Base-by-base conservation (phyloP, 305 asterid genomes). In the Ajuga reptans region DNA sequence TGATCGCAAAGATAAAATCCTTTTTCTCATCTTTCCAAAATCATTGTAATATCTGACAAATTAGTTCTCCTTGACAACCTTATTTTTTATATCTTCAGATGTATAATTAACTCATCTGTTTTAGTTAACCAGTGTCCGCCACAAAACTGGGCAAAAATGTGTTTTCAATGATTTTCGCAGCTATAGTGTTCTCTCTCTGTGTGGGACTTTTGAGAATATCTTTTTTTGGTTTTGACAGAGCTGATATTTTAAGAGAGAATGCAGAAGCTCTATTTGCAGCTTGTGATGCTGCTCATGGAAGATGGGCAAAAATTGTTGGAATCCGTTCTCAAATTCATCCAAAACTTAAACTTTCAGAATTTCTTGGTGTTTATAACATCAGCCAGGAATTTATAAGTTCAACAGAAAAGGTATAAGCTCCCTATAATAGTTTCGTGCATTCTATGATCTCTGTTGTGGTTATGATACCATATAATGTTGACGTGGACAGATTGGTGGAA, bases 291-390 rank as follows among this genome's bases (percentile, higher is more conserved):
- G 97, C 99, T 83, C 99, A 93, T 82, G 97, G 96, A 71, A 87
- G 97, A 80, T 93, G 99, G 99, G 99, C 97, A 42, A 93, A 93
- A 81, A 88, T 93, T 69, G 95, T 93, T 77, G 97, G 97, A 55
- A 95, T 91, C 70, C 97, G 99, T 72, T 85, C 95, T 73, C 94
- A 83, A 68, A 89, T 91, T 80, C 97, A 93, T 81, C 90, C 89
- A 8, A 93, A 81, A 75, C 79, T 93, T 80, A 87, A 87, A 80
- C 75, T 91, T 83, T 95, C 84, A 77, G 99, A 93, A 77, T 93
- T 93, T 68, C 86, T 91, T 36, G 82, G 86, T 80, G 92, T 93
- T 70, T 86, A 86, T 80, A 89, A 81, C 83, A 84, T 89, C 61
- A 89, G 96, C 55, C 96, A 89, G 80, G 97, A 93, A 75, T 93